These are phyloP conservation scores for Orbilia oligospora DNA, from an alignment of 2,329 filamentous ascomycete species.

Conservation along the genomic window DNA sequence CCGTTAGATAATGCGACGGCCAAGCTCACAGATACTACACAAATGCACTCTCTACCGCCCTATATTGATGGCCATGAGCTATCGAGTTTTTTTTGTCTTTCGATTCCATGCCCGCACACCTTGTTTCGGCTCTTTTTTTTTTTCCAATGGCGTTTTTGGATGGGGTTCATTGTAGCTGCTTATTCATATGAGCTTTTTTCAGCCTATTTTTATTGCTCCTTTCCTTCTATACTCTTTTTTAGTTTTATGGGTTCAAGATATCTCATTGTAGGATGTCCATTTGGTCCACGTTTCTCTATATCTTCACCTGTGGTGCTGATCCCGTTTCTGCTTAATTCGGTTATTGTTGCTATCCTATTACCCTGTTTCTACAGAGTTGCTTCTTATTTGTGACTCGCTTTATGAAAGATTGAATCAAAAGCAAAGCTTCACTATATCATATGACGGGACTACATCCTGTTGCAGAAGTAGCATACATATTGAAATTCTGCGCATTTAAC, in stretches of 20 bases:
- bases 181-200: background rate
- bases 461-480: background rate
- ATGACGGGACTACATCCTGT: background rate
- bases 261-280: conserved; percentile 2
- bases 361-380: too few relatives aligned
- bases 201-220: background rate
- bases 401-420: conserved; percentile 24
- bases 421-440: conserved; percentile 13
- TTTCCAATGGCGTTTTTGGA: conserved; percentile 28
- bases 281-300: background rate
- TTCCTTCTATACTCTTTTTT: conserved; percentile 28
- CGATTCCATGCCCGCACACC: background rate
- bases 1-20: conserved; percentile 44
- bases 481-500: background rate
- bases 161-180: conserved; percentile 35
- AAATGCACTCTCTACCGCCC: conserved; percentile 8
- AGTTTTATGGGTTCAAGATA: conserved; percentile 21
- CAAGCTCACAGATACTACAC: conserved; percentile 36
- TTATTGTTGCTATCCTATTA: too few relatives aligned
- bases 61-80: background rate
- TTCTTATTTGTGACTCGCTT: background rate
- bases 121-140: conserved; percentile 5
- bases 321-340: too few relatives aligned
- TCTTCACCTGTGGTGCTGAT: conserved; percentile 12
- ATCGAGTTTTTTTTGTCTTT: conserved; percentile 10